phyloP scores from a whole-genome alignment of 192 early-diverging fungal genomes.

The Cetraspora pellucida region DNA sequence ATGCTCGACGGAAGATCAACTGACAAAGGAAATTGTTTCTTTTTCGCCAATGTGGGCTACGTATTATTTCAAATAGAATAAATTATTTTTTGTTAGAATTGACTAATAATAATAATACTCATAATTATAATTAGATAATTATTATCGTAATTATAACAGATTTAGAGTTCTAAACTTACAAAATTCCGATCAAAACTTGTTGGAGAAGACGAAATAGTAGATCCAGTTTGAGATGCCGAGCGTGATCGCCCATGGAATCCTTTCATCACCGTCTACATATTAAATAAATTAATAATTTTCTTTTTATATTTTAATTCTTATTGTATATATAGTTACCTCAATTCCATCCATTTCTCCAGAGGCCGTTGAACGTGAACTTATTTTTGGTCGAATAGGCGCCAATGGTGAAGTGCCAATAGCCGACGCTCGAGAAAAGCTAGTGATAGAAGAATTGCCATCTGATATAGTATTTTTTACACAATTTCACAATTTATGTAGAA shows the following conservation, averaged over 20 bases:
- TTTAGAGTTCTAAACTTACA: conserved; percentile 1
- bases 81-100: too few relatives aligned
- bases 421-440: not conserved
- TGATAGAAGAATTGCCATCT: conserved; percentile 15
- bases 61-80: not conserved
- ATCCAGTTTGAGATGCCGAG: not conserved
- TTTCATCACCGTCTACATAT: not conserved
- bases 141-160: not conserved
- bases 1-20: conserved; percentile 20
- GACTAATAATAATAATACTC: not conserved
- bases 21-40: conserved; percentile 1
- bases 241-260: conserved; percentile 16
- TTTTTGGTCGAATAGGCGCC: not conserved
- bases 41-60: conserved; percentile 27
- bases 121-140: not conserved
- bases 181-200: conserved; percentile 26
- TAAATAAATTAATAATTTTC: not conserved
- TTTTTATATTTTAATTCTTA: not conserved
- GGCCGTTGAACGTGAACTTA: not conserved
- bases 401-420: not conserved
- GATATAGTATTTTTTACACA: conserved; percentile 1
- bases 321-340: conserved; percentile 19
- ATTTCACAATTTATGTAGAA: not conserved
- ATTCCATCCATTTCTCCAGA: not conserved
- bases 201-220: not conserved